Evolutionary conservation across 2,329 filamentous ascomycete genomes (phyloP).

Genomic region (Ophiostoma montium): DNA sequence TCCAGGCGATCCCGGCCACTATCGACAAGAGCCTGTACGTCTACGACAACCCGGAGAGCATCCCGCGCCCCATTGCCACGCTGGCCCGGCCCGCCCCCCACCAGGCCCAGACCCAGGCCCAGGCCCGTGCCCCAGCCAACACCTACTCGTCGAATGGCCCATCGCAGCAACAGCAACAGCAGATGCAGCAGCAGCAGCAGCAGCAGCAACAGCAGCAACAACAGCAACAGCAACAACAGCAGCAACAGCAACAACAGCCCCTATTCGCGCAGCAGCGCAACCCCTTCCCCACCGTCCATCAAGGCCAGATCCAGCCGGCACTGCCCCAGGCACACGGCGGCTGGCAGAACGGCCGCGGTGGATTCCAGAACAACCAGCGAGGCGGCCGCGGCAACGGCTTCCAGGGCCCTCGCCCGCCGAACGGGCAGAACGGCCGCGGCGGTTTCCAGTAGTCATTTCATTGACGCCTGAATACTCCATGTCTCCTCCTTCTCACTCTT

Average conservation of each 20-base stretch:
- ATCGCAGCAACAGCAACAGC: not conserved
- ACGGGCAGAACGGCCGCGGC: not conserved
- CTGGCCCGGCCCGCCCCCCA: conserved; percentile 17
- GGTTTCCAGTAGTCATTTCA: not conserved
- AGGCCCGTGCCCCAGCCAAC: not conserved
- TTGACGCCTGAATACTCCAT: no score
- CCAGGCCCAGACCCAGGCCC: not conserved
- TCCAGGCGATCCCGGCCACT: conserved; percentile 81
- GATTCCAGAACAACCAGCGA: not conserved
- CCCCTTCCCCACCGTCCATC: not conserved
- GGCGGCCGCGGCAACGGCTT: not conserved
- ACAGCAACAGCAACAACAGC: not conserved
- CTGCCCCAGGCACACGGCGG: conserved; percentile 12
- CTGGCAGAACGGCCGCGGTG: conserved; percentile 9
- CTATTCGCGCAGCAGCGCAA: conserved; percentile 5
- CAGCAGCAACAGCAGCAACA: not conserved
- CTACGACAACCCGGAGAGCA: conserved; percentile 90
- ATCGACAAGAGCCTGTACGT: conserved; percentile 99
- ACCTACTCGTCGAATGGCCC: not conserved
- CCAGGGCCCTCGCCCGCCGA: not conserved
- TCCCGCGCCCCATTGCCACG: conserved; percentile 63
- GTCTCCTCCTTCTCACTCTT: not conserved
- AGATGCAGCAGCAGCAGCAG: not conserved
- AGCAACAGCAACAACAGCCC: conserved; percentile 1
- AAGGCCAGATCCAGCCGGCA: conserved; percentile 9